Evolutionary conservation across 331 rosid species (phyloP), one percentile per base, ranked within the genome.

Genomic region (Saraca asoca): DNA sequence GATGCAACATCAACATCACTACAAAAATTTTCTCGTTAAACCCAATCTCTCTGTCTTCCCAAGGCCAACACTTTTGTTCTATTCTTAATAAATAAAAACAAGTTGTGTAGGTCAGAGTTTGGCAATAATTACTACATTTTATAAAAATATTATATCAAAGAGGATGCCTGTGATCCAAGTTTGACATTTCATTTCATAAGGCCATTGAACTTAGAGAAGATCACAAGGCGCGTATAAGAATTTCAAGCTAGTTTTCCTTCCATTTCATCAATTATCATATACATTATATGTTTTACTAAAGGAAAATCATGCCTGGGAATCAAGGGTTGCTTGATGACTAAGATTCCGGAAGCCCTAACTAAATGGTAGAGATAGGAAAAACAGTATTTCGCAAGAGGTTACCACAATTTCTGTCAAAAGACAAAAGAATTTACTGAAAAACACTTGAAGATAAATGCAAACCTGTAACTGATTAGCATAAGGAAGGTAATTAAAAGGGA

Each of bases 401-500:
- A 48, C 20, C 17, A 39, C 55, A 46, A 31, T 31, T 68, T 5
- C 11, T 1, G 19, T 50, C 3, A 24, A 24, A 24, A 24, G 31
- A 24, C 31, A 24, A 24, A 24, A 24, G 31, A 24, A 24, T 24
- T 24, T 24, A 24, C 31, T 24, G 3, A 24, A 24, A 3, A 24
- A 24, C 31, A 24, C 31, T 24, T 24, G 31, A 81, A 72, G 53
- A 66, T 49, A 50, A 48, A 42, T 55, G 34, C 68, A 15, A 4
- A 92, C 96, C 95, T 82, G 89, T 63, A 93, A 83, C 79, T 93
- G 94, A 64, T 82, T 72, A 49, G 85, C 96, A 53, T 89, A 93
- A 20, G 95, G 51, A 54, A 71, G 34, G 73, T 87, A 93, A 74
- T 62, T 66, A 71, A 93, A 89, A 43, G 98, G 96, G 53, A 93